These are phyloP conservation scores for Parafenestella ontariensis DNA, from an alignment of 2,329 filamentous ascomycete genomes.

Conservation along the genomic window DNA sequence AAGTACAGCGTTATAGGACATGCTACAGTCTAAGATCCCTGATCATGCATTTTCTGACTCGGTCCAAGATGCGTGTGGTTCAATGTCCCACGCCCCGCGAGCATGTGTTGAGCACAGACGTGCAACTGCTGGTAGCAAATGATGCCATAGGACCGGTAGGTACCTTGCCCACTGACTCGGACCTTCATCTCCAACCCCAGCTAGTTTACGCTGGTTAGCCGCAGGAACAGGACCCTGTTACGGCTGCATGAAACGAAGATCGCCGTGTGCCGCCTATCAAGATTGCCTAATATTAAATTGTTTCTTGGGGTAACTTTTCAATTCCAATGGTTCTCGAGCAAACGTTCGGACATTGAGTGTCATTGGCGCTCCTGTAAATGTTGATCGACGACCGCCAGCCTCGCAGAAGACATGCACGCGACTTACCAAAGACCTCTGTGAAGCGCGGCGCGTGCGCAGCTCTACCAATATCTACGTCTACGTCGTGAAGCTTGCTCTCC, in stretches of 20 bases:
- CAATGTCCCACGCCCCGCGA: too few species aligned
- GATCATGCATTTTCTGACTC: too few species aligned
- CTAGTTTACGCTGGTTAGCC: conserved; percentile 3
- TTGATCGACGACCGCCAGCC: neutral
- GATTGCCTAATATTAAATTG: neutral
- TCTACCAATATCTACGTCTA: neutral
- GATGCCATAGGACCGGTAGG: conserved; percentile 5
- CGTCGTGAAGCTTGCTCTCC: neutral
- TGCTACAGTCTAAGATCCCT: too few species aligned
- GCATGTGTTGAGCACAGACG: conserved; percentile 1
- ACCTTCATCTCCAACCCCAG: conserved; percentile 7
- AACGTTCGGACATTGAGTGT: neutral
- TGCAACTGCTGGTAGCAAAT: neutral
- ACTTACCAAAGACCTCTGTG: neutral
- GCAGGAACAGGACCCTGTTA: conserved; percentile 1
- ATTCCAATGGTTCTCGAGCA: neutral
- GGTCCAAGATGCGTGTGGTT: too few species aligned
- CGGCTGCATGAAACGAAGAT: conserved; percentile 1
- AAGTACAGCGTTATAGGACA: too few species aligned
- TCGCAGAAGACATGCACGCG: neutral
- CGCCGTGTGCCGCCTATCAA: conserved; percentile 2
- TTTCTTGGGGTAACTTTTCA: neutral
- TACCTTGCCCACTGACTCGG: conserved; percentile 1
- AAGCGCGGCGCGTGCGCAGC: neutral
- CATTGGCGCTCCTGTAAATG: neutral